phyloP scores from a whole-genome alignment of 768 basidiomycete genomes.

The Mrakia gelida region DNA sequence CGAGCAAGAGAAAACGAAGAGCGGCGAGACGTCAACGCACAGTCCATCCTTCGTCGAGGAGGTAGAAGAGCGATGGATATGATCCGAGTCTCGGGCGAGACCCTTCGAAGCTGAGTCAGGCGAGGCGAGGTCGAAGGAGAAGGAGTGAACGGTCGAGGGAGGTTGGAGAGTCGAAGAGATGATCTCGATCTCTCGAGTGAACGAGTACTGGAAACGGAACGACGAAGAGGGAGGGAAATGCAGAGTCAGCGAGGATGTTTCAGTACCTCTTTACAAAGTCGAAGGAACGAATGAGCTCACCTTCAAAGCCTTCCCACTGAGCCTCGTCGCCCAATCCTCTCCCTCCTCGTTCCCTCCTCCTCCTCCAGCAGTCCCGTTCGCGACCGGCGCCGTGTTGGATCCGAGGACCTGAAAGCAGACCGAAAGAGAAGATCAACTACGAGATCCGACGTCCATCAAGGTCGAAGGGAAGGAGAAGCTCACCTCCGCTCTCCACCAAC shows the following conservation, averaged over 20 bases:
- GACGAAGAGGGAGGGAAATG: background rate
- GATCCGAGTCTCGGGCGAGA: background rate
- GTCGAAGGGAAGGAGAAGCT: too few species aligned
- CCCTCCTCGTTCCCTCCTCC: constrained; percentile 47
- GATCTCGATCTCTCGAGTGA: constrained; percentile 85
- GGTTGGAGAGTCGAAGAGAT: constrained; percentile 55
- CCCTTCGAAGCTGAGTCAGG: background rate
- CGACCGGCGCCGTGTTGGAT: constrained; percentile 66
- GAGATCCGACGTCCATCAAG: too few species aligned
- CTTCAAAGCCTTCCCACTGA: constrained; percentile 71
- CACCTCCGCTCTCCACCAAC: constrained; percentile 89
- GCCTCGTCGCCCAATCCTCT: constrained; percentile 9
- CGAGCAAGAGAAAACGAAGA: constrained; percentile 52
- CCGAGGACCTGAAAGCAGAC: constrained; percentile 51
- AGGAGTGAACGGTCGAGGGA: constrained; percentile 5
- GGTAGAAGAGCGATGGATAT: background rate
- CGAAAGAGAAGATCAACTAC: too few species aligned
- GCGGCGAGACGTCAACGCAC: constrained; percentile 38
- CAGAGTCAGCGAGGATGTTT: too few species aligned
- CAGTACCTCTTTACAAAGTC: too few species aligned
- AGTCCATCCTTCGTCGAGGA: background rate
- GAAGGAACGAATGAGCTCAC: constrained; percentile 45
- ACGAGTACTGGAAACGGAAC: constrained; percentile 61
- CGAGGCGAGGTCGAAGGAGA: constrained; percentile 6
- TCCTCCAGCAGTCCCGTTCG: constrained; percentile 50